Base-by-base conservation (phyloP, 73 alveolate genomes). In the Diophrys sp. region DNA sequence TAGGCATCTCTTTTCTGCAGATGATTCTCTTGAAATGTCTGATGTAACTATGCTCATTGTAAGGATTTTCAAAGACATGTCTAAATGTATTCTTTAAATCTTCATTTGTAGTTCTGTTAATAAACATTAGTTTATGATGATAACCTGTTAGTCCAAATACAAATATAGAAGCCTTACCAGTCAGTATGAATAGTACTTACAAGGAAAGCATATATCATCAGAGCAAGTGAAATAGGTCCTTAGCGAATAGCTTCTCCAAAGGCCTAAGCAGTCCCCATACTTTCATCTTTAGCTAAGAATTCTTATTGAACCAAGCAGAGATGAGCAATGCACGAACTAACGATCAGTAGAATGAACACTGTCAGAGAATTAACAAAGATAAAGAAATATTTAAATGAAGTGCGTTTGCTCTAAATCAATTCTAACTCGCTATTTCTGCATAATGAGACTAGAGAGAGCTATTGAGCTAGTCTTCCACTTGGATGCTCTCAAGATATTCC, bases 91-190 rank as follows among this genome's bases (percentile, higher is more conserved):
- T 68, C 72, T 85, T 85, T 1, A 85, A 72, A 57, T 85, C 78
- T 67, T 85, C 93, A 44, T 85, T 78, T 0, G 93, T 85, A 0
- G 93, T 85, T 29, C 70, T 67, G 79, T 81, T 85, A 23, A n/a
- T 30, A 54, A 77, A 72, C 14, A 81, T 75, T 69, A 85, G 55
- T 55, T 73, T 79, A 34, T 85, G 93, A 31, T 85, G 93, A 68
- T 85, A 85, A 1, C 75, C 72, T 32, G 82, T 24, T 55, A 85
- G 69, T 0, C 53, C 77, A 32, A 85, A 73, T 14, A 85, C 75
- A 67, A 85, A 85, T 18, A 79, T 1, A n/a, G 93, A 70, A 32
- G 78, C 54, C 81, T 74, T 30, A 29, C 66, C 26, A 25, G 29
- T 14, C 28, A 73, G 44, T 33, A 67, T 11, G 18, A 18, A 44